These are phyloP conservation scores for Tricholoma hemisulphureum DNA, from an alignment of 768 basidiomycete species.

Conservation along the genomic window DNA sequence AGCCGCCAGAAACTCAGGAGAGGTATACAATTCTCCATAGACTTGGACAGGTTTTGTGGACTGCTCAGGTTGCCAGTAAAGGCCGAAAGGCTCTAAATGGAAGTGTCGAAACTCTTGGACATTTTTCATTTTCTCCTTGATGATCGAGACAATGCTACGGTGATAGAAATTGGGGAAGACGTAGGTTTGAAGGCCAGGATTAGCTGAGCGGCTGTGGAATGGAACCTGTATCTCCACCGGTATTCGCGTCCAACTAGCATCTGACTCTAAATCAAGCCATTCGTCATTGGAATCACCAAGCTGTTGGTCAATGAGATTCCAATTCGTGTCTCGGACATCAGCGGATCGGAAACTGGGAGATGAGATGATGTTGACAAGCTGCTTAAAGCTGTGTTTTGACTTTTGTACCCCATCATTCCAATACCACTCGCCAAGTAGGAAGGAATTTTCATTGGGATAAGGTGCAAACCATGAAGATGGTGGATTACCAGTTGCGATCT, in stretches of 20 bases:
- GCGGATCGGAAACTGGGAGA: not conserved
- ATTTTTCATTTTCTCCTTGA: not conserved
- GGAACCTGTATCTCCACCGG: not conserved
- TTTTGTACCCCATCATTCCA: conserved; percentile 6
- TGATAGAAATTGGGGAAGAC: conserved; percentile 14
- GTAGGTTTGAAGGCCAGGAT: conserved; percentile 1
- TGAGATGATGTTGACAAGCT: not conserved
- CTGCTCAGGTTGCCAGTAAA: conserved; percentile 11
- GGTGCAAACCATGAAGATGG: not conserved
- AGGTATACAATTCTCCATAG: conserved; percentile 16
- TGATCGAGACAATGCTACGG: conserved; percentile 12
- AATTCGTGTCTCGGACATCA: not conserved
- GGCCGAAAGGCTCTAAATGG: not conserved
- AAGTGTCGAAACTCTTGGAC: not conserved
- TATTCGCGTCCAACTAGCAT: not conserved
- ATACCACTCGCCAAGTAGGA: conserved; percentile 7
- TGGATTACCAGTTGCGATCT: too few species aligned
- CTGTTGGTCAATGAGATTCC: not conserved
- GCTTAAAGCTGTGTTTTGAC: not conserved
- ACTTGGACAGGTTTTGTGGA: not conserved
- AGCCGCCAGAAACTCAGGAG: conserved; percentile 11
- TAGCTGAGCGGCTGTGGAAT: conserved; percentile 15
- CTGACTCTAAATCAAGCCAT: not conserved
- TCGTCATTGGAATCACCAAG: not conserved
- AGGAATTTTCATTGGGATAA: conserved; percentile 3